Percentiles rank a stretch among this genome's conserved stretches.
Evolutionary conservation across 441 rosid genomes (phyloP).

Genomic region (Viola pubescens): DNA sequence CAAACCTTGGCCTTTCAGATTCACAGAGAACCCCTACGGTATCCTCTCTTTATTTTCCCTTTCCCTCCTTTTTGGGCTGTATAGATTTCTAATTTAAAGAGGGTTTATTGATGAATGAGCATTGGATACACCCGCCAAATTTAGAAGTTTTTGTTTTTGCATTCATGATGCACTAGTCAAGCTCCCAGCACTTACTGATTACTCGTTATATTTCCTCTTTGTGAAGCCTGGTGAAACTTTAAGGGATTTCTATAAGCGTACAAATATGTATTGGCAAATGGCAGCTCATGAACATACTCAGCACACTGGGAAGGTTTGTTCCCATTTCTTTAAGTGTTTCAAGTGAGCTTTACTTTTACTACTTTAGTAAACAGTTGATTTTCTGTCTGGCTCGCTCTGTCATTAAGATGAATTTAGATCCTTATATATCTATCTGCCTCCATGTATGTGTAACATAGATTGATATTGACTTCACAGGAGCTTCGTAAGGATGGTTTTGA

Average conservation of each 20-base stretch:
- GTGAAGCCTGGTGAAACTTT: conserved; percentile 89
- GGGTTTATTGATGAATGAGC: background rate
- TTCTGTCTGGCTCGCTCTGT: background rate
- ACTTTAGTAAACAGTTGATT: background rate
- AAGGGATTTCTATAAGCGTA: conserved; percentile 87
- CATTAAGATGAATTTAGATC: background rate
- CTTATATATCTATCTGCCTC: background rate
- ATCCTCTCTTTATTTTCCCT: conserved; percentile 7
- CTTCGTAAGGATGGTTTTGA: conserved; percentile 95
- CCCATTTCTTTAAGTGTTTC: background rate
- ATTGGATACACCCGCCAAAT: too few species aligned
- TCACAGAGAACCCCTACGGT: conserved; percentile 92
- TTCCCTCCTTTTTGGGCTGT: background rate
- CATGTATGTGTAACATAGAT: background rate
- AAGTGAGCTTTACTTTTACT: background rate
- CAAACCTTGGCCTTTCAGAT: conserved; percentile 92
- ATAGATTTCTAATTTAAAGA: background rate
- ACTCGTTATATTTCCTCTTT: conserved; percentile 15
- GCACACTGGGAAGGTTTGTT: conserved; percentile 92
- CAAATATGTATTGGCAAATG: conserved; percentile 97
- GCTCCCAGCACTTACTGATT: conserved; percentile 9
- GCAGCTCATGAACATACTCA: conserved; percentile 98
- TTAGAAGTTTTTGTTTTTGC: background rate
- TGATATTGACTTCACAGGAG: conserved; percentile 46
- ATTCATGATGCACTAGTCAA: background rate